Evolutionary conservation across 768 basidiomycete genomes (phyloP).

Genomic region (Naganishia onofrii): DNA sequence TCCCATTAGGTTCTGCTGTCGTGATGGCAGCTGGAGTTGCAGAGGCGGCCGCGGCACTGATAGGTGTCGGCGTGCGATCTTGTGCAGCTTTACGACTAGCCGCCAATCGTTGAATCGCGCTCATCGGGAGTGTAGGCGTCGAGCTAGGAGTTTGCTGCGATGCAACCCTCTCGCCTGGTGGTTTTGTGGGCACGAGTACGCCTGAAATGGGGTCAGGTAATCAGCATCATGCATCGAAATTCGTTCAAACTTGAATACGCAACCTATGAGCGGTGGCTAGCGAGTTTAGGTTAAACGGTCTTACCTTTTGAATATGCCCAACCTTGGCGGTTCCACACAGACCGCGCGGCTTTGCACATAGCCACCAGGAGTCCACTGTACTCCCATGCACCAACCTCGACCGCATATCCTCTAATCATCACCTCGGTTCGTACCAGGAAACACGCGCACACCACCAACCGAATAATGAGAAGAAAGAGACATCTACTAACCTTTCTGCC

Average conservation of each 20-base stretch:
- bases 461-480: conserved; percentile 32
- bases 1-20: conserved; percentile 25
- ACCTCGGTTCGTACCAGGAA: background rate
- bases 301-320: background rate
- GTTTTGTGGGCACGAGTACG: background rate
- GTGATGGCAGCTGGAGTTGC: conserved; percentile 15
- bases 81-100: conserved; percentile 60
- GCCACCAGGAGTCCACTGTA: too few relatives aligned
- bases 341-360: too few relatives aligned
- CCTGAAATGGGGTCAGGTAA: background rate
- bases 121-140: conserved; percentile 32
- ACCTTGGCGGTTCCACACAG: background rate
- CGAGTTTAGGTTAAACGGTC: background rate
- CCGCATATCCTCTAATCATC: background rate
- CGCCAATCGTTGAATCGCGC: conserved; percentile 55
- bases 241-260: background rate
- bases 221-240: background rate
- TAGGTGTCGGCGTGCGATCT: conserved; percentile 39
- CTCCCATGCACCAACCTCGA: too few relatives aligned
- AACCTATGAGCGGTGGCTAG: background rate
- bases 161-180: background rate
- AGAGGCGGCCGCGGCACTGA: conserved; percentile 5
- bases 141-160: conserved; percentile 10
- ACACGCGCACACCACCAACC: conserved; percentile 42
- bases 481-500: conserved; percentile 71